Base-by-base conservation (phyloP, 2,329 filamentous ascomycete species). In the Fusarium sp. region DNA sequence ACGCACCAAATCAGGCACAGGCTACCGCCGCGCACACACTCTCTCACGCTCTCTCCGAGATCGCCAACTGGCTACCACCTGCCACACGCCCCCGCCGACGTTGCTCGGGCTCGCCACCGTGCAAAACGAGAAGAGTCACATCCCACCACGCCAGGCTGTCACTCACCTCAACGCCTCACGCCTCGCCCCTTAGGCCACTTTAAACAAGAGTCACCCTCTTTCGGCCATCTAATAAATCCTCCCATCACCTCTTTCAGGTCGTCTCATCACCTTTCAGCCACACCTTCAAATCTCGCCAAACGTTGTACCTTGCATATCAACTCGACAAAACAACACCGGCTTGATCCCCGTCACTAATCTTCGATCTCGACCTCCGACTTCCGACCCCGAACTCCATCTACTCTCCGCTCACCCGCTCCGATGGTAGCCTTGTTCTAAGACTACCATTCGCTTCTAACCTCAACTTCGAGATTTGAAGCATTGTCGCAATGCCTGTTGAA, bases 401-500 rank as follows among this genome's bases (percentile, higher is more conserved):
- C 65, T 61, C 44, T 58, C 52, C 56, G 54, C 59, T 50, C 56
- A 53, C 59, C 49, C 56, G 57, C 58, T 57, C 66, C 75, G 76
- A 80, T 80, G 79, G 77, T 80, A 76, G 78, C 73, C 73, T 76
- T 71, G 68, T 67, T 69, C 67, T 77, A 76, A 74, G 74, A 67
- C 77, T 74, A 71, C 76, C 75, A 72, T 55, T 65, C 59, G 69
- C 62, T 69, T 70, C 66, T 50, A 62, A 73, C 69, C 64, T 74
- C 72, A 63, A 37, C 55, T 55, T 65, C 68, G 69, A 73, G 60
- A 59, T 62, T 72, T 58, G 73, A 76, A 79, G 78, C 76, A 77
- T 77, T 79, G 70, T 74, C 79, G 88, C 82, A 76, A 90, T 90
- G 88, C 84, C 82, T 85, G 77, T 88, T 88, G 84, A 81, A 83